Evolutionary conservation across 2,329 filamentous ascomycete genomes (phyloP).

Genomic region (Phoma sp.): DNA sequence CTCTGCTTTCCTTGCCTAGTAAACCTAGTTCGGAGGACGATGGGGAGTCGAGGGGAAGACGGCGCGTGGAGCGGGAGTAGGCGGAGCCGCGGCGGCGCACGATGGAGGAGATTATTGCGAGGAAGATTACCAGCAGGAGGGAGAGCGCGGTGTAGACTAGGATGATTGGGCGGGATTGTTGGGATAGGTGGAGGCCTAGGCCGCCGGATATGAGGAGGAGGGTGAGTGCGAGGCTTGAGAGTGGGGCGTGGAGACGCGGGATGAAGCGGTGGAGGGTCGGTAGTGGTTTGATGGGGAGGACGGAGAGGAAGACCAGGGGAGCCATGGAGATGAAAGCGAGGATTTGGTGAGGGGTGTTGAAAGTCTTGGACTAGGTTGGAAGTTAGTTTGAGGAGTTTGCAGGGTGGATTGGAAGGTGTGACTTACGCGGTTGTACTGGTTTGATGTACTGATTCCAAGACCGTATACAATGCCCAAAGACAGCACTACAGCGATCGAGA

Average conservation of each 20-base stretch:
- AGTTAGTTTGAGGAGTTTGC: slow-evolving; percentile 4
- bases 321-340: slow-evolving; percentile 59
- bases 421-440: slow-evolving; percentile 51
- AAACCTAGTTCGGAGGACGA: slow-evolving; percentile 33
- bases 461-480: slow-evolving; percentile 50
- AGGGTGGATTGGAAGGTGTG: not conserved
- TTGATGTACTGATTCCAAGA: slow-evolving; percentile 53
- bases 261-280: slow-evolving; percentile 49
- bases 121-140: slow-evolving; percentile 16
- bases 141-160: slow-evolving; percentile 33
- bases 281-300: slow-evolving; percentile 34
- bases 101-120: slow-evolving; percentile 33
- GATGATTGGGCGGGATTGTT: slow-evolving; percentile 31
- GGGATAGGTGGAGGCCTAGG: slow-evolving; percentile 41
- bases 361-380: slow-evolving; percentile 49
- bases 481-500: slow-evolving; percentile 49
- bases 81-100: slow-evolving; percentile 38
- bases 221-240: slow-evolving; percentile 52
- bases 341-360: slow-evolving; percentile 57
- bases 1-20: slow-evolving; percentile 19
- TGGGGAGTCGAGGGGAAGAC: slow-evolving; percentile 21
- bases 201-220: slow-evolving; percentile 44
- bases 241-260: slow-evolving; percentile 47
- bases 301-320: slow-evolving; percentile 35
- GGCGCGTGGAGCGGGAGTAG: slow-evolving; percentile 26